These are phyloP conservation scores for Gonapodya sp. DNA, from an alignment of 192 early-diverging fungal genomes.

Conservation along the genomic window DNA sequence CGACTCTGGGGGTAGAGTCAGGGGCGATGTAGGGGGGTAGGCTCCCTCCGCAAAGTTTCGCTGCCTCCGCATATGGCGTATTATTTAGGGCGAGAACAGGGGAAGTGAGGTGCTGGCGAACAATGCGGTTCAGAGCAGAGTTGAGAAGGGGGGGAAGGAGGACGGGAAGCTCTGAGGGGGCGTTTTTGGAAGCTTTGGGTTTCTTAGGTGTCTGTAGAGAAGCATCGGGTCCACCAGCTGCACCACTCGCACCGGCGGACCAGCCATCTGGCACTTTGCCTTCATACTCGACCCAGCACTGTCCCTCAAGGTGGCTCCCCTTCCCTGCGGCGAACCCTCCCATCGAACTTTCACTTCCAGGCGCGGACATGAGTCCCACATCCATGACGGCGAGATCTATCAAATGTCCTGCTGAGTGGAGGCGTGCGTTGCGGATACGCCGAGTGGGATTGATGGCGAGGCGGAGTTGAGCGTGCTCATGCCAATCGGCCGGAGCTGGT, in stretches of 20 bases:
- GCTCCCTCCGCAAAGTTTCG: neutral
- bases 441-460: neutral
- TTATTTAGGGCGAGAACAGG: neutral
- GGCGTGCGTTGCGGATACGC: slow-evolving; percentile 5
- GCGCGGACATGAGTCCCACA: neutral
- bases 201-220: neutral
- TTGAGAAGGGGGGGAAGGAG: neutral
- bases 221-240: neutral
- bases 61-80: slow-evolving; percentile 2
- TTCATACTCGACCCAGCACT: slow-evolving; percentile 5
- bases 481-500: neutral
- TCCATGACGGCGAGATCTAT: slow-evolving; percentile 1
- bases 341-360: neutral
- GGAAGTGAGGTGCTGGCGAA: neutral
- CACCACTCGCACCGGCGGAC: neutral
- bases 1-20: neutral
- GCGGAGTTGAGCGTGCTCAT: neutral
- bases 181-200: neutral
- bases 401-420: slow-evolving; percentile 2
- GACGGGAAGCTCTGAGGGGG: neutral
- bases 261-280: neutral
- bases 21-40: neutral
- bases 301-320: neutral
- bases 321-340: neutral
- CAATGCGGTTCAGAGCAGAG: neutral